Evolutionary conservation across 2,329 filamentous ascomycete genomes (phyloP).

Genomic region (Fusarium compactum): DNA sequence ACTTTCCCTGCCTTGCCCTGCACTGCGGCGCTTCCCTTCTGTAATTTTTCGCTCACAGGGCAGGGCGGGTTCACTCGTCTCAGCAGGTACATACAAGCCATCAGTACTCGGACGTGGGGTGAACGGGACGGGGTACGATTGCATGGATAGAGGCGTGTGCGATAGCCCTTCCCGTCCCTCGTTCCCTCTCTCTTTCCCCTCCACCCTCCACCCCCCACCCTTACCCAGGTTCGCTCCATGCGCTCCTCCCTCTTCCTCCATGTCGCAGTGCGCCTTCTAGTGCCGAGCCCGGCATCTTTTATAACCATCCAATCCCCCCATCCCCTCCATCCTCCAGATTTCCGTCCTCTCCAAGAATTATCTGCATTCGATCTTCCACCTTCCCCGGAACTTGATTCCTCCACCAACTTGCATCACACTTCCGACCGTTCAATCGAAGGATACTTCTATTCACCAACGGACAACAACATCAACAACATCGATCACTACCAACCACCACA

Average conservation of each 20-base stretch:
- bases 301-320: conserved; percentile 48
- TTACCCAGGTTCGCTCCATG: conserved; percentile 31
- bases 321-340: conserved; percentile 48
- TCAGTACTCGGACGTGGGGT: conserved; percentile 35
- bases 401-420: conserved; percentile 32
- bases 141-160: conserved; percentile 2
- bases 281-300: conserved; percentile 52
- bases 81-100: conserved; percentile 35
- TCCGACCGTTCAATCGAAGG: conserved; percentile 15
- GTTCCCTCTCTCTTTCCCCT: conserved; percentile 40
- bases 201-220: conserved; percentile 21
- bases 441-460: conserved; percentile 14
- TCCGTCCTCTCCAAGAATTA: conserved; percentile 39
- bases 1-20: conserved; percentile 24
- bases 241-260: conserved; percentile 39
- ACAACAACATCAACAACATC: conserved; percentile 2
- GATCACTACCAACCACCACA: conserved; percentile 23
- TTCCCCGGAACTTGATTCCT: conserved; percentile 44
- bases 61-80: conserved; percentile 41
- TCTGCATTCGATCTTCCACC: conserved; percentile 43
- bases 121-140: conserved; percentile 16
- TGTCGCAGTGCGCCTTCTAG: conserved; percentile 41
- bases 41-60: conserved; percentile 39
- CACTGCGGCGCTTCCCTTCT: conserved; percentile 37
- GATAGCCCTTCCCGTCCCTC: conserved; percentile 38